These are phyloP conservation scores for Leptodontidium sp. DNA, from an alignment of 2,329 filamentous ascomycete species.

Conservation along the genomic window DNA sequence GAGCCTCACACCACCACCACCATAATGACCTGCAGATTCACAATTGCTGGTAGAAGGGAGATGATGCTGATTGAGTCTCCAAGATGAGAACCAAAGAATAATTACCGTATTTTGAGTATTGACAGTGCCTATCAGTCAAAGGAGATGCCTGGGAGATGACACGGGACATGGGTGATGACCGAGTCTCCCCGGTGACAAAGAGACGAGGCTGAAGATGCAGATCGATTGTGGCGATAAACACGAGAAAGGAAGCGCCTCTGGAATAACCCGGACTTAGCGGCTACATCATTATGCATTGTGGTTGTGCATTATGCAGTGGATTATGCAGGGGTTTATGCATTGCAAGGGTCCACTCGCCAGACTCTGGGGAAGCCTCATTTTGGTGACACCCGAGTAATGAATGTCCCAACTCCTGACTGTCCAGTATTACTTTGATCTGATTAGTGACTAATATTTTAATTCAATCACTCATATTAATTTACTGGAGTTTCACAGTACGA, in stretches of 20 bases:
- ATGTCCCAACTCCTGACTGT: too few species aligned
- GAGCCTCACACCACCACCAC: slow-evolving; percentile 15
- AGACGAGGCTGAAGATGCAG: slow-evolving; percentile 13
- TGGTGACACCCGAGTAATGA: too few species aligned
- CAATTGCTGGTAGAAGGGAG: not conserved
- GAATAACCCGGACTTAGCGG: slow-evolving; percentile 1
- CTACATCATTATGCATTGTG: slow-evolving; percentile 9
- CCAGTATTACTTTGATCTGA: too few species aligned
- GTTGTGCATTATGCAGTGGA: not conserved
- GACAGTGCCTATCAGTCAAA: not conserved
- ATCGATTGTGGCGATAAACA: not conserved
- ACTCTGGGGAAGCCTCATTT: too few species aligned
- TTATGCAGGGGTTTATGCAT: slow-evolving; percentile 8
- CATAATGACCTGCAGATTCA: not conserved
- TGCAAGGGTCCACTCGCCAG: not conserved
- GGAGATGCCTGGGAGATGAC: not conserved
- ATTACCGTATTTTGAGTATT: slow-evolving; percentile 1
- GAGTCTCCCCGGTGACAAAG: slow-evolving; percentile 3
- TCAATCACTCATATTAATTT: too few species aligned
- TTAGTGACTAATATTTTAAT: too few species aligned
- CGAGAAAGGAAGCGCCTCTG: not conserved
- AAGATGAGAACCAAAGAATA: not conserved
- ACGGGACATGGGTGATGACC: slow-evolving; percentile 2
- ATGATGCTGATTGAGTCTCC: not conserved
- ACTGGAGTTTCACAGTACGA: too few species aligned